Percentiles rank a stretch among this genome's conserved stretches.
phyloP scores from a whole-genome alignment of 441 rosid species.

The Populus hybrid region DNA sequence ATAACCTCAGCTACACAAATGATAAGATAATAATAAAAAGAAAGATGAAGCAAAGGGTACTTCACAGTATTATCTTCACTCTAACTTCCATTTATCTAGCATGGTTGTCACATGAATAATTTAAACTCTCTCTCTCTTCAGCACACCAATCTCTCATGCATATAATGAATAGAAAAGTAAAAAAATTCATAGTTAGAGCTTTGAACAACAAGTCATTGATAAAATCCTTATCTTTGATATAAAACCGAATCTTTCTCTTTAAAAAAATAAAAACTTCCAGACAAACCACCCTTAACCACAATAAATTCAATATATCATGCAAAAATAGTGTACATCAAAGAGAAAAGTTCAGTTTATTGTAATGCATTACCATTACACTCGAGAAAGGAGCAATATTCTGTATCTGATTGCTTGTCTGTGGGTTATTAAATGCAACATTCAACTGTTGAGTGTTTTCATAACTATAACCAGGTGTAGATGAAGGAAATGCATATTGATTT shows the following conservation, averaged over 20 bases:
- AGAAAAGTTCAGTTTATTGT: background rate
- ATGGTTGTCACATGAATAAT: background rate
- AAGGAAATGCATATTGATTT: slow-evolving; percentile 66
- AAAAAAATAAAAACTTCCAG: background rate
- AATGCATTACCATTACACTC: slow-evolving; percentile 65
- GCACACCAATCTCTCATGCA: background rate
- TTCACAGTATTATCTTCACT: background rate
- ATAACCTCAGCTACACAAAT: slow-evolving; percentile 4
- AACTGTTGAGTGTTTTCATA: slow-evolving; percentile 69
- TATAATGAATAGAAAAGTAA: background rate
- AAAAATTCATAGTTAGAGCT: background rate
- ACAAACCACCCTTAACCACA: background rate
- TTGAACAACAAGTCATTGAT: background rate
- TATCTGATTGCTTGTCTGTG: slow-evolving; percentile 66
- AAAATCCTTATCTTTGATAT: background rate
- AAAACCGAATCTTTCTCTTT: background rate
- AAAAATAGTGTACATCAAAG: background rate
- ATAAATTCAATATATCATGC: background rate
- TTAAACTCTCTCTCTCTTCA: background rate
- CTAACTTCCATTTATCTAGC: background rate
- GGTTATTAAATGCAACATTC: slow-evolving; percentile 51
- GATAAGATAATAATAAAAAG: background rate
- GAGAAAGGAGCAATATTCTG: slow-evolving; percentile 74
- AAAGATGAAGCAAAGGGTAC: background rate
- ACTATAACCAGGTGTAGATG: slow-evolving; percentile 60